Base-by-base conservation (phyloP, 108 stramenopile species). In the Skeletonema tropicum region DNA sequence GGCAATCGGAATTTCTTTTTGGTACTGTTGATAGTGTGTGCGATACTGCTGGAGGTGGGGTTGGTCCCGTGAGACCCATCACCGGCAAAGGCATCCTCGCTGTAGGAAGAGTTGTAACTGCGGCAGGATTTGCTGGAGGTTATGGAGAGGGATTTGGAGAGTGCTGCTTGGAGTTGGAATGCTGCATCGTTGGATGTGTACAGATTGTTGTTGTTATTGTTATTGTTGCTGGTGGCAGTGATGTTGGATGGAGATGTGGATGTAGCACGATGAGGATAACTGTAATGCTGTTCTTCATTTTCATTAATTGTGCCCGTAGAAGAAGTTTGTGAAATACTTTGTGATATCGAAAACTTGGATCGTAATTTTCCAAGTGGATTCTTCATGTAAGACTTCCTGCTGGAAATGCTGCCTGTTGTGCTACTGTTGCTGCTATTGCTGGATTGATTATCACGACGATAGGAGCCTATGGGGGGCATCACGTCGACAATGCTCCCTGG, bases 1-100 rank as follows among this genome's bases (percentile, higher is more conserved):
- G 79, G 79, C 12, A 80, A 32, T 0, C 68, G 60, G 1, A 66
- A 3, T 23, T 57, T 19, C 48, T 55, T 55, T 23, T 55, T 55
- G 23, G 19, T 23, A 7, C 2, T 25, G 6, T 25, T 23, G 9
- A 23, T 55, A 0, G 48, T 23, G 52, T 9, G 3, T 21, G 52
- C 8, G 7, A 10, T 55, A 4, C n/a, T 55, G 1, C 2, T 23
- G 6, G n/a, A n/a, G 26, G 26, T 1, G 26, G 26, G 26, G 26
- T 49, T 49, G n/a, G 17, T 17, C 6, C 23, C 9, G 17, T 23
- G 3, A 25, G 5, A 6, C 23, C 3, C 14, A 55, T 8, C 23
- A 7, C 23, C 23, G 4, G 52, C 23, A 6, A 1, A 6, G 6
- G 52, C 52, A 5, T 55, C 23, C 3, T 55, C 52, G 6, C 52